Percentiles rank a stretch among this genome's conserved stretches.
phyloP scores from a whole-genome alignment of 345 rosid species.

The Populus nigra region DNA sequence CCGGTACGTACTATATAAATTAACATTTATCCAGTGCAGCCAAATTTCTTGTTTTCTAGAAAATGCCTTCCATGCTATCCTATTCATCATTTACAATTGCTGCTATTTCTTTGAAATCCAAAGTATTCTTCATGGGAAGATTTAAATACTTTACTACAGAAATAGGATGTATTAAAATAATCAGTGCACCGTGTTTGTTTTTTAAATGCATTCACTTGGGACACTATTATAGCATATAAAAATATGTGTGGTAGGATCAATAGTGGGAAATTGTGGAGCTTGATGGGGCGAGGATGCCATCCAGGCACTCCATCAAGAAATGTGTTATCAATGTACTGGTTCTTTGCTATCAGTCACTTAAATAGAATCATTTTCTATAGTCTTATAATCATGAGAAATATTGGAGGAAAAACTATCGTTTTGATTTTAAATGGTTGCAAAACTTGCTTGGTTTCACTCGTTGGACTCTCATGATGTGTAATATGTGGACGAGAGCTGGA shows the following conservation, averaged over 20 bases:
- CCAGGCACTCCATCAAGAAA: neutral
- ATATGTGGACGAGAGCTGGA: neutral
- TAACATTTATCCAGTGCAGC: neutral
- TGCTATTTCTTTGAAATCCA: neutral
- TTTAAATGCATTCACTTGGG: neutral
- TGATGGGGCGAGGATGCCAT: neutral
- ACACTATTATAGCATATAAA: neutral
- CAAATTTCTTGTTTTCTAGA: neutral
- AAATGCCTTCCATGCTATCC: neutral
- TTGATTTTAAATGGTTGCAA: neutral
- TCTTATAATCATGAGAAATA: too few species aligned
- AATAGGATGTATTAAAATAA: neutral
- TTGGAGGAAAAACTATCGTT: neutral
- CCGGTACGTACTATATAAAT: constrained; percentile 43
- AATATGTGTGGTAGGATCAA: neutral
- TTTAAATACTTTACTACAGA: too few species aligned
- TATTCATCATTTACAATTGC: neutral
- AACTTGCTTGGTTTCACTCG: neutral
- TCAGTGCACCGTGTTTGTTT: neutral
- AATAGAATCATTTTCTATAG: neutral
- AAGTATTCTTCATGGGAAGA: neutral
- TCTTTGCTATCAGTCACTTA: neutral
- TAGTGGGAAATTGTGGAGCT: neutral
- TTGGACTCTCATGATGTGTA: neutral
- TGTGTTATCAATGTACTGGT: neutral